Conservation (phyloP, 2,329 filamentous ascomycete species). For the Chaetoscypha palmicola region DNA sequence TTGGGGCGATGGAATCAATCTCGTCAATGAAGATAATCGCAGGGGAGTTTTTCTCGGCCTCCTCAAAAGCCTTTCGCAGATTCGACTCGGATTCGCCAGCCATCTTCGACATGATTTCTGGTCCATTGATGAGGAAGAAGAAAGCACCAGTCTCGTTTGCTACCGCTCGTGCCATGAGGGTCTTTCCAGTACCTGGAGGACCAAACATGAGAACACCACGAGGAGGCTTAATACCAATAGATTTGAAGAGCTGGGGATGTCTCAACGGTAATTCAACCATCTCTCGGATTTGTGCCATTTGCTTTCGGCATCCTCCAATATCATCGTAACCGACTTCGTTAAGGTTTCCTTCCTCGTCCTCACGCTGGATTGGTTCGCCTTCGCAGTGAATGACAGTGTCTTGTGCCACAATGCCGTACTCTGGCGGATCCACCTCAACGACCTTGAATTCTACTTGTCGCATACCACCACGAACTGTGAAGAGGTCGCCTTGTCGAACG, state of each 20-base stretch:
- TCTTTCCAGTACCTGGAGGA: slow-evolving; percentile 98
- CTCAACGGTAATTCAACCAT: slow-evolving; percentile 94
- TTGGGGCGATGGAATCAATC: slow-evolving; percentile 97
- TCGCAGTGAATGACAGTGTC: slow-evolving; percentile 99
- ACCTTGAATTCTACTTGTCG: slow-evolving; percentile 99
- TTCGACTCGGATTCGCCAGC: slow-evolving; percentile 99
- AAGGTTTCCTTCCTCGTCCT: slow-evolving; percentile 98
- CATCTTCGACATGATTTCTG: slow-evolving; percentile 99
- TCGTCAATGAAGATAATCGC: slow-evolving; percentile 99
- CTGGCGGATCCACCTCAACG: slow-evolving; percentile 94
- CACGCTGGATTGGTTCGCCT: slow-evolving; percentile 91
- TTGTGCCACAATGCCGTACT: slow-evolving; percentile 97
- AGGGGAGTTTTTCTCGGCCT: slow-evolving; percentile 98
- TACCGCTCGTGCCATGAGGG: slow-evolving; percentile 95
- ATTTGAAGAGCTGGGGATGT: slow-evolving; percentile 99
- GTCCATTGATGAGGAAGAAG: slow-evolving; percentile 99
- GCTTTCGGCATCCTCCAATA: slow-evolving; percentile 98
- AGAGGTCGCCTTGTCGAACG: slow-evolving; percentile 93
- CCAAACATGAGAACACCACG: slow-evolving; percentile 96
- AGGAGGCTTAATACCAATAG: slow-evolving; percentile 98
- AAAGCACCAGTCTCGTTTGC: slow-evolving; percentile 98
- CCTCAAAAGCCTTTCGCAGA: slow-evolving; percentile 96
- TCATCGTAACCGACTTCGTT: slow-evolving; percentile 99
- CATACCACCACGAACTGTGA: slow-evolving; percentile 97
- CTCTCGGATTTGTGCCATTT: slow-evolving; percentile 99